Evolutionary conservation across 306 rosid genomes (phyloP).

Genomic region (Chamaecrista fasciculata): DNA sequence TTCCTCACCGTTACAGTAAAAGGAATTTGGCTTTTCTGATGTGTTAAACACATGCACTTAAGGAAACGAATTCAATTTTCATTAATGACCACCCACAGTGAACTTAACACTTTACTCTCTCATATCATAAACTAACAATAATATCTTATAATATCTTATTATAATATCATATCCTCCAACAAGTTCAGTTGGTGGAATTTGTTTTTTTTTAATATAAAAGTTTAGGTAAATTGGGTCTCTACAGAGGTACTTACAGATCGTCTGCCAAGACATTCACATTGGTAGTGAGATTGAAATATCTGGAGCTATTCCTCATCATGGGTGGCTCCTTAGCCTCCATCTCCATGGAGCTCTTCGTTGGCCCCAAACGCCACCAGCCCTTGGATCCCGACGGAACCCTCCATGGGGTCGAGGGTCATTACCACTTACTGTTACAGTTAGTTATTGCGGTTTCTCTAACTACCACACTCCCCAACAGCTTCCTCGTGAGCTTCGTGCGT

Average conservation of each 20-base stretch:
- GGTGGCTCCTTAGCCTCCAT: conserved; percentile 40
- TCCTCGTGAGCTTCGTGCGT: conserved; percentile 60
- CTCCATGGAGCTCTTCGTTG: conserved; percentile 81
- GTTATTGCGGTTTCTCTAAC: conserved; percentile 40
- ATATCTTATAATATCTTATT: no score
- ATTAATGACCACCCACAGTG: not conserved
- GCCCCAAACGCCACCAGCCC: conserved; percentile 67
- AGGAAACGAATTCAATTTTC: not conserved
- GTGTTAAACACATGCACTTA: not conserved
- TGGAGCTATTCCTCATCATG: conserved; percentile 65
- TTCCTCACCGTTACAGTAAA: not conserved
- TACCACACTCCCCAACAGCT: conserved; percentile 48
- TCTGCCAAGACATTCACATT: no score
- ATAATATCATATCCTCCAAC: no score
- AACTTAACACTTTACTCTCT: not conserved
- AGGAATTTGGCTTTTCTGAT: not conserved
- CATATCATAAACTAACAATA: no score
- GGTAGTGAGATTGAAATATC: conserved; percentile 41
- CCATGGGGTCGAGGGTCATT: conserved; percentile 81
- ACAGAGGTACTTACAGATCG: no score
- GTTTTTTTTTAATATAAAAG: no score
- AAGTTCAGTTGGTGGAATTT: no score
- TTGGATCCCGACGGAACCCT: conserved; percentile 68
- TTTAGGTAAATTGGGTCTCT: no score
- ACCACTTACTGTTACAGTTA: conserved; percentile 60